These are phyloP conservation scores for Phaffomyces opuntiae DNA, from an alignment of 805 yeast species.

Conservation along the genomic window DNA sequence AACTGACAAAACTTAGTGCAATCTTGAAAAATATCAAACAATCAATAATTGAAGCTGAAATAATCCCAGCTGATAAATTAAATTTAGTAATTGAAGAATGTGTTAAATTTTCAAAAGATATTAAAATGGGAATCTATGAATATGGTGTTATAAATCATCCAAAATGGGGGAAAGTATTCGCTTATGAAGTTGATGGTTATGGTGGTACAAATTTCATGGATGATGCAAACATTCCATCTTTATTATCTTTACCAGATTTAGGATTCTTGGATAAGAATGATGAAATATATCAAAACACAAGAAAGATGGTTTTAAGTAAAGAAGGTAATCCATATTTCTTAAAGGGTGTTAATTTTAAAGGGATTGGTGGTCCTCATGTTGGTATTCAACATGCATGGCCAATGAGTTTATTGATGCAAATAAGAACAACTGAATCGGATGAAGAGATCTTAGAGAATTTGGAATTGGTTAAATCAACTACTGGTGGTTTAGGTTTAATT, in stretches of 20 bases:
- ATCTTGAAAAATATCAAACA: conserved; percentile 18
- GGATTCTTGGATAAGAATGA: conserved; percentile 52
- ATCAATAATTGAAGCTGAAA: conserved; percentile 12
- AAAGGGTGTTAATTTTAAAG: conserved; percentile 55
- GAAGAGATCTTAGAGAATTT: conserved; percentile 52
- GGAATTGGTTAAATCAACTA: conserved; percentile 45
- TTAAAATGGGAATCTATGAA: conserved; percentile 50
- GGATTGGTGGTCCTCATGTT: conserved; percentile 89
- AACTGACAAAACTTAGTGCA: conserved; percentile 37
- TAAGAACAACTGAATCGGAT: conserved; percentile 69
- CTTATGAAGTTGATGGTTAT: conserved; percentile 85
- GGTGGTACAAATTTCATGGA: conserved; percentile 75
- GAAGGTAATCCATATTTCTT: conserved; percentile 75
- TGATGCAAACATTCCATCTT: conserved; percentile 85
- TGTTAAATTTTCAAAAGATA: conserved; percentile 31
- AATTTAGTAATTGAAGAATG: conserved; percentile 22
- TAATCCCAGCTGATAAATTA: conserved; percentile 23
- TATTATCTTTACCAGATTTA: conserved; percentile 72
- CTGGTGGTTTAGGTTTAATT: conserved; percentile 73
- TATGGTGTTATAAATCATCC: conserved; percentile 67
- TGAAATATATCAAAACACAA: conserved; percentile 65
- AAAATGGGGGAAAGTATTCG: conserved; percentile 67
- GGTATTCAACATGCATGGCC: conserved; percentile 87
- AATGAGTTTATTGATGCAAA: conserved; percentile 69
- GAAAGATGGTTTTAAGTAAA: conserved; percentile 64